These are phyloP conservation scores for Blumeria hordei DNA, from an alignment of 2,329 filamentous ascomycete species.

Conservation along the genomic window DNA sequence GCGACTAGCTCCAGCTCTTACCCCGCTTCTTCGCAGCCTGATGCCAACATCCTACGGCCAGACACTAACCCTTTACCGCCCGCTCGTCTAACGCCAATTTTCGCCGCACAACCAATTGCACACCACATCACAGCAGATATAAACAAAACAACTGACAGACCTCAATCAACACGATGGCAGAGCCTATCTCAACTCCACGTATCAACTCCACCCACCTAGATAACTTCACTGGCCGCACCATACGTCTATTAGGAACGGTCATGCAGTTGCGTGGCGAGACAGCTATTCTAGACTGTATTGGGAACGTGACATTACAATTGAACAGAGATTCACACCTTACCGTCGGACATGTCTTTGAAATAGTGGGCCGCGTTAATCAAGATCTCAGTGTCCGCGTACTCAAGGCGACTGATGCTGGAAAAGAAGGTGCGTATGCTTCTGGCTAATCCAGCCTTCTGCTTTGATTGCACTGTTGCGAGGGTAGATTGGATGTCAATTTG, in stretches of 20 bases:
- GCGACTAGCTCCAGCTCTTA: too few species aligned
- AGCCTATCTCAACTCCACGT: conserved; percentile 51
- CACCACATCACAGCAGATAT: too few species aligned
- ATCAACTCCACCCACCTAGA: conserved; percentile 62
- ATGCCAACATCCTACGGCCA: too few species aligned
- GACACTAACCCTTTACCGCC: too few species aligned
- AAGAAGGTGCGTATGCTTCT: conserved; percentile 33
- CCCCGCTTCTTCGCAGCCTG: too few species aligned
- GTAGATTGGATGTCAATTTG: neutral
- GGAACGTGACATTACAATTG: conserved; percentile 48
- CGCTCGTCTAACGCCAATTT: too few species aligned
- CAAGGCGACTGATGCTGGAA: conserved; percentile 43
- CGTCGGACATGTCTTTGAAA: conserved; percentile 44
- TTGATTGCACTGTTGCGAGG: neutral
- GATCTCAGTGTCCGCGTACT: conserved; percentile 51
- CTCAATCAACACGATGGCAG: conserved; percentile 28
- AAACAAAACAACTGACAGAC: too few species aligned
- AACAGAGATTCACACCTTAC: conserved; percentile 49
- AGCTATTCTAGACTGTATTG: conserved; percentile 59
- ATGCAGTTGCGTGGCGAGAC: conserved; percentile 57
- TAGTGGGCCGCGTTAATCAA: conserved; percentile 58
- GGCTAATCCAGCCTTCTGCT: neutral
- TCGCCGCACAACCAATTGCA: too few species aligned
- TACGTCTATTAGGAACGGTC: conserved; percentile 72
- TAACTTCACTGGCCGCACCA: conserved; percentile 46